Evolutionary conservation across 805 yeast species (phyloP).

Genomic region (Maudiozyma turicensis): DNA sequence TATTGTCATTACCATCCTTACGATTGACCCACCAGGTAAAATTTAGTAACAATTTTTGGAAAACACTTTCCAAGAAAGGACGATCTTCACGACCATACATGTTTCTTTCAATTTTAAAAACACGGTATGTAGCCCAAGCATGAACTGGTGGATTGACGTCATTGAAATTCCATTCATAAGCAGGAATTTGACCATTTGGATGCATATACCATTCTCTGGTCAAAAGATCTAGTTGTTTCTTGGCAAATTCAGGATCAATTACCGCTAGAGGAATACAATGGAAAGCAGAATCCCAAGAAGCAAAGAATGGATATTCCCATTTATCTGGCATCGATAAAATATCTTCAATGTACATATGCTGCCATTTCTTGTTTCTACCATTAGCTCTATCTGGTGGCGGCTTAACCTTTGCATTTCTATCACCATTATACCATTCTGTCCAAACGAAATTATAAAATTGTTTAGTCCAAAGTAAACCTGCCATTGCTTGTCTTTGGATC

Average conservation of each 20-base stretch:
- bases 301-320: conserved; percentile 94
- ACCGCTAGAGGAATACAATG: conserved; percentile 88
- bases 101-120: conserved; percentile 79
- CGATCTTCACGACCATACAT: conserved; percentile 75
- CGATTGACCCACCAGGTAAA: conserved; percentile 98
- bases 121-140: conserved; percentile 90
- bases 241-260: conserved; percentile 89
- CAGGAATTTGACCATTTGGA: conserved; percentile 93
- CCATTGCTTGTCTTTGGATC: conserved; percentile 88
- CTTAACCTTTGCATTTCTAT: conserved; percentile 58
- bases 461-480: conserved; percentile 89
- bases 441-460: conserved; percentile 84
- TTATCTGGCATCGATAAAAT: conserved; percentile 85
- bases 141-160: conserved; percentile 97
- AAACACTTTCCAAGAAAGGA: conserved; percentile 77
- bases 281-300: conserved; percentile 96
- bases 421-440: conserved; percentile 82
- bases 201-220: conserved; percentile 97
- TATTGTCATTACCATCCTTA: conserved; percentile 78
- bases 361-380: conserved; percentile 84
- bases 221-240: conserved; percentile 73
- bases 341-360: conserved; percentile 80
- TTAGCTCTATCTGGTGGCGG: conserved; percentile 77
- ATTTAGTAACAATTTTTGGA: conserved; percentile 79
- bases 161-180: conserved; percentile 91